Evolutionary conservation across 495 filamentous ascomycete species (phyloP).

Genomic region (Aspergillus leporis): DNA sequence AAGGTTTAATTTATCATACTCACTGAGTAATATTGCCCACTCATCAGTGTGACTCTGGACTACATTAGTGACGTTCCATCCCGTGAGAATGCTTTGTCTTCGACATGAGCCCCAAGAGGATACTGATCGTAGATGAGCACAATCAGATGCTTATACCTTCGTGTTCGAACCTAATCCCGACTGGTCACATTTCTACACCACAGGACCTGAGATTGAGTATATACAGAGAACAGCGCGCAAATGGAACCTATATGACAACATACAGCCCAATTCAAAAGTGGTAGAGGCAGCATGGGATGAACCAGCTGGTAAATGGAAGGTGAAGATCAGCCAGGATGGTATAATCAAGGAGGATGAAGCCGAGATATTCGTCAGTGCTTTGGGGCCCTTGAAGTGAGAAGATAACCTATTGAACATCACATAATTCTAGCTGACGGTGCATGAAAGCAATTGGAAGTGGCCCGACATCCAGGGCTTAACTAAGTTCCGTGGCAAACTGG

Average conservation of each 20-base stretch:
- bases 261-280: conserved; percentile 43
- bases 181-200: conserved; percentile 57
- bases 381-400: background rate
- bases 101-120: background rate
- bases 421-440: background rate
- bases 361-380: background rate
- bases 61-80: conserved; percentile 55
- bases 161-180: conserved; percentile 59
- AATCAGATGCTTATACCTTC: conserved; percentile 34
- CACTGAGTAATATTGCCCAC: background rate
- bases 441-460: conserved; percentile 35
- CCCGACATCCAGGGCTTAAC: conserved; percentile 49
- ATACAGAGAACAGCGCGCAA: conserved; percentile 51
- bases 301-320: conserved; percentile 1
- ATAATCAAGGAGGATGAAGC: background rate
- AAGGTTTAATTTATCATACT: background rate
- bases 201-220: conserved; percentile 59
- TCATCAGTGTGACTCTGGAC: background rate
- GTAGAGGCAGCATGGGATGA: conserved; percentile 51
- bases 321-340: background rate
- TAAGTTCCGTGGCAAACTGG: conserved; percentile 43
- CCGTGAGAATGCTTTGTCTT: background rate
- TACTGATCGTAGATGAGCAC: background rate
- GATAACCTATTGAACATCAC: background rate
- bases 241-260: conserved; percentile 49